phyloP scores from a whole-genome alignment of 2,329 filamentous ascomycete species.

The Saccharata proteae region DNA sequence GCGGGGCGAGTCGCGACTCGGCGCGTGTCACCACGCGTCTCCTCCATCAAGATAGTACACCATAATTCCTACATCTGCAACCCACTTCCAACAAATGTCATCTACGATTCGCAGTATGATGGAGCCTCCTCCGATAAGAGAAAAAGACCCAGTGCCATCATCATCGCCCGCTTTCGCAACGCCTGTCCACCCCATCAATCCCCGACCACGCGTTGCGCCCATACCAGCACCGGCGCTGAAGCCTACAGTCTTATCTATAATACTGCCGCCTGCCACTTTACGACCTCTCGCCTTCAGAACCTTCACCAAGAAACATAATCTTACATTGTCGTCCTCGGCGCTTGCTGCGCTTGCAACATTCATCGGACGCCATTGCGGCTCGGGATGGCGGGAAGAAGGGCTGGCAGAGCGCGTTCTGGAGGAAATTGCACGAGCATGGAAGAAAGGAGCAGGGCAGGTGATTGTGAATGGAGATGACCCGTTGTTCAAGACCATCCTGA shows the following conservation, averaged over 20 bases:
- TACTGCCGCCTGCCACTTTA: slow-evolving; percentile 75
- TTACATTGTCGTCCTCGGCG: slow-evolving; percentile 81
- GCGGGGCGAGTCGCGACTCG: too few relatives aligned
- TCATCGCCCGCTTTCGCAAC: slow-evolving; percentile 87
- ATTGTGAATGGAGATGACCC: slow-evolving; percentile 74
- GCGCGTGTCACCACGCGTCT: slow-evolving; percentile 5
- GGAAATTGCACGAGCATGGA: slow-evolving; percentile 85
- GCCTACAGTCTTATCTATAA: slow-evolving; percentile 67
- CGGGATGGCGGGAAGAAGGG: slow-evolving; percentile 92
- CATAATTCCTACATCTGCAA: too few relatives aligned
- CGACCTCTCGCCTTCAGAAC: slow-evolving; percentile 86
- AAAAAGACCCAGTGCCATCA: slow-evolving; percentile 56
- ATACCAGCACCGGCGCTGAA: slow-evolving; percentile 35
- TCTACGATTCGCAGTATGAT: slow-evolving; percentile 1
- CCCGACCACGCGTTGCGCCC: slow-evolving; percentile 41
- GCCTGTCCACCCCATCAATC: slow-evolving; percentile 58
- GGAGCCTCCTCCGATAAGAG: neutral
- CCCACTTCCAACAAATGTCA: too few relatives aligned
- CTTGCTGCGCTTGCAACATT: slow-evolving; percentile 77
- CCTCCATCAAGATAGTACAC: neutral
- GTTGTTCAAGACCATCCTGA: slow-evolving; percentile 66
- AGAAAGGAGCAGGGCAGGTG: slow-evolving; percentile 73
- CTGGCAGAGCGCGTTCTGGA: slow-evolving; percentile 86
- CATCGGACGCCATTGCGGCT: slow-evolving; percentile 85
- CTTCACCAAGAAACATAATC: slow-evolving; percentile 93